Base-by-base conservation (phyloP, 257 asterid species). In the Scutellaria barbata region DNA sequence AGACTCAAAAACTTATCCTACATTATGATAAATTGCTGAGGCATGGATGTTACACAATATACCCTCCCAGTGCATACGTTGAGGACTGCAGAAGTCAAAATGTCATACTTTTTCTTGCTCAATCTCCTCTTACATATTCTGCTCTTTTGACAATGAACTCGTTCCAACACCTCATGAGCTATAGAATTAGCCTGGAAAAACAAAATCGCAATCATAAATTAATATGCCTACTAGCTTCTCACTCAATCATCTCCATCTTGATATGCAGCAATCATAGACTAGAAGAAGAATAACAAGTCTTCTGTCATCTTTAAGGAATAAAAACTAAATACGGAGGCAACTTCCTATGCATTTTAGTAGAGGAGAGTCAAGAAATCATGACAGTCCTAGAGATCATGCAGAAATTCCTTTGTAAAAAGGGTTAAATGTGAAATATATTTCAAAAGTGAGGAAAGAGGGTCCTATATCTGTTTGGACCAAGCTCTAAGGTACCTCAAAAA, bases 401-500 rank as follows among this genome's bases (percentile, higher is more conserved):
- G 63, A 63, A 42, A 7, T 52, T 63, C 42, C 63, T 17, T 39
- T 22, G n/a, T 40, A 17, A 63, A 17, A 53, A 16, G 20, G 5
- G 35, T 30, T 4, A 4, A 30, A 30, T 30, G 35, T 46, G 30
- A 53, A 35, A 10, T n/a, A 70, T 45, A 45, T 14, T n/a, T 47
- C 47, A 43, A 37, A 22, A 47, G 41, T 7, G 45, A 18, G 42
- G 57, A n/a, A n/a, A n/a, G n/a, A n/a, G n/a, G n/a, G n/a, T n/a
- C n/a, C 53, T 14, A 51, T 30, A 43, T 52, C 50, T 58, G 33
- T 43, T 53, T 14, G 63, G 10, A 65, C 12, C 1, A 45, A 57
- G 75, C 64, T 64, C 50, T 52, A 1, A 61, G 81, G 77, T 71
- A 84, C 81, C 84, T 81, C 80, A 81, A 68, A 73, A 77, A 81